These are phyloP conservation scores for Neonectria ditissima DNA, from an alignment of 2,329 filamentous ascomycete species.

Conservation along the genomic window DNA sequence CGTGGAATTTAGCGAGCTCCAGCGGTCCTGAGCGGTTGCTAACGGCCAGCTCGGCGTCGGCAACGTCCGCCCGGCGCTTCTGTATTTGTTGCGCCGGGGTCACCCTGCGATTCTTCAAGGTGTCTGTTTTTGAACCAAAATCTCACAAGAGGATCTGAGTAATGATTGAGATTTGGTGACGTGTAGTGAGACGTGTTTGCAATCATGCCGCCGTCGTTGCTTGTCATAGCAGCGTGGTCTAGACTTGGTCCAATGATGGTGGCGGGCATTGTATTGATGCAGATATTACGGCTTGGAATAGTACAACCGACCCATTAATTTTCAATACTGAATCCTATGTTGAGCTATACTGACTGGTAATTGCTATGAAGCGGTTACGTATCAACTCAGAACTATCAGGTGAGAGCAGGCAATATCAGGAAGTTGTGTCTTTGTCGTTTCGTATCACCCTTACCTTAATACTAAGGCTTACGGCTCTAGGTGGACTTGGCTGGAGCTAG, in stretches of 20 bases:
- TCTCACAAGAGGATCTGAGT: neutral
- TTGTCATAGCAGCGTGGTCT: slow-evolving; percentile 11
- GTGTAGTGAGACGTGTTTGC: slow-evolving; percentile 8
- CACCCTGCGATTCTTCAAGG: neutral
- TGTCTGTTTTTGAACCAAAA: too few species aligned
- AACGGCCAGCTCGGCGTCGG: slow-evolving; percentile 10
- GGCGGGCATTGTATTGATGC: slow-evolving; percentile 5
- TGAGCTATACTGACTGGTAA: neutral
- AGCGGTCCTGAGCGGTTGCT: slow-evolving; percentile 32
- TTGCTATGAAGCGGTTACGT: neutral
- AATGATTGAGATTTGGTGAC: neutral
- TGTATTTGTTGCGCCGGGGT: neutral
- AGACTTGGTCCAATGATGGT: slow-evolving; percentile 18
- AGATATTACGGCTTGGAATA: slow-evolving; percentile 10
- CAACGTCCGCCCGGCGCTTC: slow-evolving; percentile 3
- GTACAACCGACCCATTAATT: neutral
- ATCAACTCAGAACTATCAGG: neutral
- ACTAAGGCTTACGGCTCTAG: neutral
- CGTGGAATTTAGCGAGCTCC: slow-evolving; percentile 43
- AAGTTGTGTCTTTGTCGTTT: neutral
- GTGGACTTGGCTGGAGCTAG: slow-evolving; percentile 1
- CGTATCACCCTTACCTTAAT: slow-evolving; percentile 1
- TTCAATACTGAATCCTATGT: neutral
- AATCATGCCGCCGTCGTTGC: slow-evolving; percentile 9
- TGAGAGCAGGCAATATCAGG: neutral